A percentile compares a stretch with the other conserved stretches of the same genome.
phyloP scores from a whole-genome alignment of 2,329 filamentous ascomycete genomes.

The Aspergillus sp. region DNA sequence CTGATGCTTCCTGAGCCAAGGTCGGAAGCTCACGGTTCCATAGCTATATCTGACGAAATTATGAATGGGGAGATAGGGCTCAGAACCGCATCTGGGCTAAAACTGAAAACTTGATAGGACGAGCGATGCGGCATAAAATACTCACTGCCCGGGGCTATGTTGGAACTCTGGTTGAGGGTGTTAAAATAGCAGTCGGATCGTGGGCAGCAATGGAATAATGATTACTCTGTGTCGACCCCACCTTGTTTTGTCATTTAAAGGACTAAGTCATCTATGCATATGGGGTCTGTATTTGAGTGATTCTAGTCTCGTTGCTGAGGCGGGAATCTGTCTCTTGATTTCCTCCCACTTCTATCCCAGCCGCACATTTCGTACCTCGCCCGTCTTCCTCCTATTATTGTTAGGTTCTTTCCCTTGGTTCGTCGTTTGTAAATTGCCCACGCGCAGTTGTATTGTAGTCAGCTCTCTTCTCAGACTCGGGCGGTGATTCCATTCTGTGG shows the following conservation, averaged over 20 bases:
- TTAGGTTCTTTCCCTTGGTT: neutral
- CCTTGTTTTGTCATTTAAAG: neutral
- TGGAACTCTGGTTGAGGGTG: neutral
- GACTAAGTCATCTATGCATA: neutral
- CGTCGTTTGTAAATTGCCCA: neutral
- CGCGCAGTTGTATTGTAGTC: neutral
- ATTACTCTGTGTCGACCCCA: conserved; percentile 6
- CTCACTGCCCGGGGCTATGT: conserved; percentile 15
- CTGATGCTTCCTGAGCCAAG: conserved; percentile 1
- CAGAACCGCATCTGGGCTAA: neutral
- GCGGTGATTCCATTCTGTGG: conserved; percentile 25
- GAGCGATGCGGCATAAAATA: neutral
- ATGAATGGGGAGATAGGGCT: conserved; percentile 1
- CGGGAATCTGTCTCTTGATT: neutral
- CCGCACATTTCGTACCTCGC: neutral
- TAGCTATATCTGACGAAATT: conserved; percentile 2
- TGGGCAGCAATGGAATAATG: neutral
- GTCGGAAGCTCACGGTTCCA: neutral
- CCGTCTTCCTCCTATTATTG: neutral
- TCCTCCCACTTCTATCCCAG: conserved; percentile 10
- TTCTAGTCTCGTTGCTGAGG: neutral
- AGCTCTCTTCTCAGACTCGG: neutral
- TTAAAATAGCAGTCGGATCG: neutral
- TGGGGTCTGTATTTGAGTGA: neutral
- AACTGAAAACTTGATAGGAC: conserved; percentile 3